Evolutionary conservation across 768 basidiomycete genomes (phyloP).

Genomic region (Lactifluus hygrophoroides): DNA sequence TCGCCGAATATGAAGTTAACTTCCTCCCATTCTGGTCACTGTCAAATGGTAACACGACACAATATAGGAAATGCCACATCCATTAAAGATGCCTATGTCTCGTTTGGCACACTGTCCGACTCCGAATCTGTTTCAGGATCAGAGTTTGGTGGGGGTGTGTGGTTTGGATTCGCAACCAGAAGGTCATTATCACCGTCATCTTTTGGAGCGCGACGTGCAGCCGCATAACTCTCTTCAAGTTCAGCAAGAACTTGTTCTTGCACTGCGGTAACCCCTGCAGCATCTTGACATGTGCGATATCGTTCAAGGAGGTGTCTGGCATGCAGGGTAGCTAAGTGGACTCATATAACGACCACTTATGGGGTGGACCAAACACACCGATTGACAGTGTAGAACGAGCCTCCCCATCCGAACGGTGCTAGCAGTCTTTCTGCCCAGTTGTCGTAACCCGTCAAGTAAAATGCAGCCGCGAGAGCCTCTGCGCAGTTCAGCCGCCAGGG

Average conservation of each 20-base stretch:
- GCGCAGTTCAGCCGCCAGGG: slow-evolving; percentile 96
- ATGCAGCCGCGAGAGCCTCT: slow-evolving; percentile 89
- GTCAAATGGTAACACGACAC: neutral
- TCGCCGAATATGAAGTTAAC: too few species aligned
- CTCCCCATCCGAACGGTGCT: slow-evolving; percentile 85
- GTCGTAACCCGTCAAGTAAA: slow-evolving; percentile 87
- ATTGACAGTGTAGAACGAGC: slow-evolving; percentile 82
- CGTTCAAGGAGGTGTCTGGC: slow-evolving; percentile 41
- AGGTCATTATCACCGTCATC: slow-evolving; percentile 1
- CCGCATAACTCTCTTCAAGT: slow-evolving; percentile 51
- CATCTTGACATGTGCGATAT: slow-evolving; percentile 64
- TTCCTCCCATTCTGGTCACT: neutral
- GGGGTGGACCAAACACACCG: slow-evolving; percentile 34
- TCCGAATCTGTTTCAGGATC: neutral
- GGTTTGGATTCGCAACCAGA: slow-evolving; percentile 16
- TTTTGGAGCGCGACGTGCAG: slow-evolving; percentile 38
- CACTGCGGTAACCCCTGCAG: slow-evolving; percentile 46
- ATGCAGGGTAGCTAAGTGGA: neutral
- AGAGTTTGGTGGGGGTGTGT: neutral
- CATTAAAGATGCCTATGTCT: neutral
- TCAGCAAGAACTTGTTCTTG: slow-evolving; percentile 67
- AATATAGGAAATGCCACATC: neutral
- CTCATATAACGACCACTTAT: neutral
- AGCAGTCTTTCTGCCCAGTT: slow-evolving; percentile 71
- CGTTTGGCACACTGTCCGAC: neutral